A percentile compares a stretch with the other conserved stretches of the same genome.
Conservation (phyloP, 345 rosid species). For the Cardamine occulta region DNA sequence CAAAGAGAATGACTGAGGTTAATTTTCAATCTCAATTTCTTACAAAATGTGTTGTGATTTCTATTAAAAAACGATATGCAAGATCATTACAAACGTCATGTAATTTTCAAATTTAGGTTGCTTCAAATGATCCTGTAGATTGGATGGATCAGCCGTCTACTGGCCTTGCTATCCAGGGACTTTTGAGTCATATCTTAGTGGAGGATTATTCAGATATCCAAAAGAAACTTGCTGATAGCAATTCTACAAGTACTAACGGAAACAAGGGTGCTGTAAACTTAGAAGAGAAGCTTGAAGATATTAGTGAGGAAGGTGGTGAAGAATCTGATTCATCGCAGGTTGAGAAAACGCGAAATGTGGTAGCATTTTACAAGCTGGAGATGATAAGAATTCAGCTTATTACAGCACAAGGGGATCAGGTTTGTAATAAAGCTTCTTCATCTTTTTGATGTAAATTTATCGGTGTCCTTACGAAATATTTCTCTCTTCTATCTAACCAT, state of each 20-base stretch:
- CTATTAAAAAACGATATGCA: not conserved
- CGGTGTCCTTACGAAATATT: not conserved
- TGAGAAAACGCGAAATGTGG: conserved; percentile 50
- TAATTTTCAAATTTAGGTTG: conserved; percentile 55
- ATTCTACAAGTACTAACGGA: conserved; percentile 39
- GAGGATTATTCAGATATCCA: conserved; percentile 76
- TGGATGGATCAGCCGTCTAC: conserved; percentile 93
- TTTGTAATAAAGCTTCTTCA: conserved; percentile 41
- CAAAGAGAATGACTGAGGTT: conserved; percentile 73
- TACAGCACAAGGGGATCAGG: conserved; percentile 80
- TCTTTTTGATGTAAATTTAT: not conserved
- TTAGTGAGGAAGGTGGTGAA: conserved; percentile 49
- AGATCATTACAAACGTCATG: conserved; percentile 1
- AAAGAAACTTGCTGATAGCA: conserved; percentile 55
- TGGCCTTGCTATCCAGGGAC: conserved; percentile 84
- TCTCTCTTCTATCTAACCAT: not conserved
- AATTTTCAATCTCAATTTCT: not conserved
- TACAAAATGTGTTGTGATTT: not conserved
- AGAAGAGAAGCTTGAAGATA: conserved; percentile 51
- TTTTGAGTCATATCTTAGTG: conserved; percentile 70
- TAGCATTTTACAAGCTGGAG: conserved; percentile 85
- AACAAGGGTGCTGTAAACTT: conserved; percentile 44
- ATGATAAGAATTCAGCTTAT: conserved; percentile 74
- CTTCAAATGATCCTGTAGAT: conserved; percentile 76
- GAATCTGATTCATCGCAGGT: conserved; percentile 46